phyloP scores from a whole-genome alignment of 352 stramenopile genomes.

The Pythium sukuiense region DNA sequence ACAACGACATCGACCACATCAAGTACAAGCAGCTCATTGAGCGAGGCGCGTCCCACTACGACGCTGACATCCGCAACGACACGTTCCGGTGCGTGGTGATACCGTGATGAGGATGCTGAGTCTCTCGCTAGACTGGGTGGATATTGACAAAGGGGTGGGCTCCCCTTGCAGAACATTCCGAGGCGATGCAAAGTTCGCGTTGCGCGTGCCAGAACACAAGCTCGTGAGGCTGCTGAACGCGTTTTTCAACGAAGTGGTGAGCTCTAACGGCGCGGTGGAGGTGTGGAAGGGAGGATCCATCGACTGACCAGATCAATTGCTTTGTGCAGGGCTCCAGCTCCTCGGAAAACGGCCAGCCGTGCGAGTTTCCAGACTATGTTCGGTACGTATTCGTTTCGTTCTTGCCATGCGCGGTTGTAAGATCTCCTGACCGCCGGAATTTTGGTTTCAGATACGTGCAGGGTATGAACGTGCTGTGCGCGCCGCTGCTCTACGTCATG shows the following conservation, averaged over 20 bases:
- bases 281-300: neutral
- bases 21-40: constrained; percentile 73
- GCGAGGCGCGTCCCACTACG: constrained; percentile 75
- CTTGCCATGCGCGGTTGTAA: neutral
- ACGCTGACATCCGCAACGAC: constrained; percentile 90
- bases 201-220: constrained; percentile 89
- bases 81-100: constrained; percentile 58
- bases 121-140: neutral
- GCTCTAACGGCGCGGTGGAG: neutral
- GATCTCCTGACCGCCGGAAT: neutral
- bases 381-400: constrained; percentile 6
- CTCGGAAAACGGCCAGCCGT: constrained; percentile 11
- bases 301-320: neutral
- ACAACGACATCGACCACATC: constrained; percentile 51
- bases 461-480: constrained; percentile 91
- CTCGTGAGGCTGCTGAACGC: constrained; percentile 90
- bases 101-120: neutral
- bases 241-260: constrained; percentile 85
- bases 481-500: constrained; percentile 91
- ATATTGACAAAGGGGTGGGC: neutral
- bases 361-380: constrained; percentile 28
- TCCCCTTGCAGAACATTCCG: constrained; percentile 66
- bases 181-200: constrained; percentile 83
- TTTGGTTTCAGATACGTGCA: constrained; percentile 74
- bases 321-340: constrained; percentile 12